Conservation (phyloP, 2,329 filamentous ascomycete genomes). For the Phaeoacremonium minimum region DNA sequence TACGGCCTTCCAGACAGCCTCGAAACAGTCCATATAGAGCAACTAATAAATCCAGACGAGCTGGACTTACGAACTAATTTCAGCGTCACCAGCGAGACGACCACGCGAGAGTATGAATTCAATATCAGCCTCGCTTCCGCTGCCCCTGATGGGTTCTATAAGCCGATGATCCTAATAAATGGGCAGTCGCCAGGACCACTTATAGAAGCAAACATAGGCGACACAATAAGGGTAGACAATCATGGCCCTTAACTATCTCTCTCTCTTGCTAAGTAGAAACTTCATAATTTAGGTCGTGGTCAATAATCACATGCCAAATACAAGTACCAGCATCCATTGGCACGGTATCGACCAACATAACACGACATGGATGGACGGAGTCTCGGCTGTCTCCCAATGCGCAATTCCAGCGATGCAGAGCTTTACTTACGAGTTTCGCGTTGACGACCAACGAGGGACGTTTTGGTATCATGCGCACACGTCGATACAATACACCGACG, state of each 20-base stretch:
- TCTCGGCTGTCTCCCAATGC: conserved; percentile 57
- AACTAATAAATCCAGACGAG: conserved; percentile 9
- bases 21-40: conserved; percentile 11
- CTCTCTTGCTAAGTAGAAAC: no score
- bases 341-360: conserved; percentile 64
- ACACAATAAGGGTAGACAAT: conserved; percentile 33
- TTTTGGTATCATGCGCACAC: conserved; percentile 60
- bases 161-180: conserved; percentile 33
- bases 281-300: no score
- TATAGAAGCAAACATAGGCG: conserved; percentile 38
- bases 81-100: conserved; percentile 5
- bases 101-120: conserved; percentile 23
- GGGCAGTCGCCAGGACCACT: conserved; percentile 37
- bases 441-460: conserved; percentile 31
- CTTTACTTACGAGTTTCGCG: conserved; percentile 58
- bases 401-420: conserved; percentile 49
- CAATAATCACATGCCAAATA: conserved; percentile 28
- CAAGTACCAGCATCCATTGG: conserved; percentile 58
- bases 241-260: no score
- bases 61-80: conserved; percentile 19
- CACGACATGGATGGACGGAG: conserved; percentile 63
- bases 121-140: conserved; percentile 24
- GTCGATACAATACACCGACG: conserved; percentile 58
- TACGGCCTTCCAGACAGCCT: conserved; percentile 16
- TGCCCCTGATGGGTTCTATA: conserved; percentile 27